Base-by-base conservation (phyloP, 305 asterid species). In the Nicotiana rustica region DNA sequence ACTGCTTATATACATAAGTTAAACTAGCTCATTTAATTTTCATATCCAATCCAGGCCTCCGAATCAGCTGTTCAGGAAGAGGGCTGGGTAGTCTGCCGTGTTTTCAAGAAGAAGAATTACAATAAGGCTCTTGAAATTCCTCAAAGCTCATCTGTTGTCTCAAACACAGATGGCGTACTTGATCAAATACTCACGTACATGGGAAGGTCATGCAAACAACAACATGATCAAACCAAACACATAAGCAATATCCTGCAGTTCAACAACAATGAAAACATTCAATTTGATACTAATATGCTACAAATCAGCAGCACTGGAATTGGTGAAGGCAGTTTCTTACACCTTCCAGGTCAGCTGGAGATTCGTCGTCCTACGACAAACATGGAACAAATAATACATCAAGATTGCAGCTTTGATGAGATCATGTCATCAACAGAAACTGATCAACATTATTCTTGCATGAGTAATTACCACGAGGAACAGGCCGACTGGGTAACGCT, bases 11-110 rank as follows among this genome's bases (percentile, higher is more conserved):
- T 69, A 38, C 14, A 21, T 69, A 38, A 69, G 57, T 41, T 36
- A 18, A 69, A 69, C 57, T 25, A 25, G 29, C 29, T 41, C 35
- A 4, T 69, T 69, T 38, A 1, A 6, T 44, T 13, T 44, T 2
- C 3, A 70, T 2, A 70, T 44, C n/a, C 36, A 44, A 70, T 70
- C n/a, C 59, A 71, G 78, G 60, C 60, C 18, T 71, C 61, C 0
- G 36, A 71, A 13, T 71, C 79, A 71, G 38, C 14, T 66, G 2
- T 87, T 62, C 69, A 87, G 1, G 98, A 96, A 70, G 99, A 94
- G 76, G 97, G 97, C 0, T 96, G 99, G 98, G 98, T 96, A n/a
- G 97, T 94, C 0, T 96, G 99, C 82, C 95, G 99, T 6, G 98
- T 96, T 18, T 96, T 96, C 94, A 96, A 92, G 97, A 96, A 96